Evolutionary conservation across 352 stramenopile genomes (phyloP).

Genomic region (Phytophthora hybrid): DNA sequence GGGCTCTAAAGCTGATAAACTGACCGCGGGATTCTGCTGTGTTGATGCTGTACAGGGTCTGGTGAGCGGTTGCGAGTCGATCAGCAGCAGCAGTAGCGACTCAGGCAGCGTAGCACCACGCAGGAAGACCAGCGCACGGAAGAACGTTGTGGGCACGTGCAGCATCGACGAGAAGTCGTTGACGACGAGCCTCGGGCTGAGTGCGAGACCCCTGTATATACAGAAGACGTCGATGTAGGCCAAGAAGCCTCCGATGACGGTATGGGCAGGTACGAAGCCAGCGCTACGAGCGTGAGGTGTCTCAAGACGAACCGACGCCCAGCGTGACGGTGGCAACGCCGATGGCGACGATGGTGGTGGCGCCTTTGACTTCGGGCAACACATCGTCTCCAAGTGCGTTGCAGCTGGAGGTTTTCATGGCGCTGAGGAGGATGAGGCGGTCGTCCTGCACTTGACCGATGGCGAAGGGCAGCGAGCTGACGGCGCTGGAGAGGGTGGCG

Average conservation of each 20-base stretch:
- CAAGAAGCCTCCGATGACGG: conserved; percentile 98
- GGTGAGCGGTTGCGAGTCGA: conserved; percentile 59
- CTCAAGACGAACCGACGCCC: conserved; percentile 93
- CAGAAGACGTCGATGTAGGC: conserved; percentile 97
- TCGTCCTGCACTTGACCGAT: conserved; percentile 98
- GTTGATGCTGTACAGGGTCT: conserved; percentile 6
- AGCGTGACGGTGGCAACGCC: conserved; percentile 91
- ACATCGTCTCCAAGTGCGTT: conserved; percentile 68
- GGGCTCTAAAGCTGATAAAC: neutral
- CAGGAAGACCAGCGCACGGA: conserved; percentile 81
- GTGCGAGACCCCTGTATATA: conserved; percentile 87
- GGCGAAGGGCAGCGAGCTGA: conserved; percentile 95
- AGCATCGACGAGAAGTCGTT: conserved; percentile 83
- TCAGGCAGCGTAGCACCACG: conserved; percentile 73
- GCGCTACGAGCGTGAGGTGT: conserved; percentile 90
- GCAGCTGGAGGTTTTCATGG: conserved; percentile 93
- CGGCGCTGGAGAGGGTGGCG: conserved; percentile 93
- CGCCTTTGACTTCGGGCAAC: conserved; percentile 76
- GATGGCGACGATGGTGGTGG: conserved; percentile 95
- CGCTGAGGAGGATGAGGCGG: conserved; percentile 96
- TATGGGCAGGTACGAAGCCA: conserved; percentile 96
- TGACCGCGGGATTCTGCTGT: neutral
- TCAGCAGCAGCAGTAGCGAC: conserved; percentile 57
- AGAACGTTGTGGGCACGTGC: conserved; percentile 74
- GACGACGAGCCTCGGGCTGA: conserved; percentile 89